Base-by-base conservation (phyloP, 306 rosid genomes). In the Gastrolobium villosum region DNA sequence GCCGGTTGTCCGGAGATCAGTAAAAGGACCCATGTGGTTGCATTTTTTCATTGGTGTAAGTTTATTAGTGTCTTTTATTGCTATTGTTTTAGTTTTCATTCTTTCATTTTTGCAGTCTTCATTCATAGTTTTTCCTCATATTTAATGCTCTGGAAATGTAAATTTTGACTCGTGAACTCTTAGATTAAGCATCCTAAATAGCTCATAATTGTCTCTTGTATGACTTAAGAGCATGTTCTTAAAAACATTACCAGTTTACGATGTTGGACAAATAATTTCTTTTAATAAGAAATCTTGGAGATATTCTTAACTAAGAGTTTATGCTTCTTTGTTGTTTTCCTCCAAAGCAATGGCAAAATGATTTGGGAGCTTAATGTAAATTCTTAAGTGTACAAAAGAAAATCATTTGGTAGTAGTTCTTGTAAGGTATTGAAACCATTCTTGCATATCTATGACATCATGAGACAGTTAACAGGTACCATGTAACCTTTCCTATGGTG, bases 21-120 rank as follows among this genome's bases (percentile, higher is more conserved):
- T 89, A 37, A 92, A 86, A 83, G 97, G 97, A 50, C 91, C 97
- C 2, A 92, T 90, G 91, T 92, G 97, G 94, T 74, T 92, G 84
- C 97, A 92, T 85, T 92, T 89, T 87, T 85, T 92, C 60, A 66
- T 90, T 66, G 94, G 97, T 36, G 94, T 90, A 92, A 88, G 94
- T 64, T 81, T 31, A 55, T 60, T 45, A 6, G 3, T 82, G 34
- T 48, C 71, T 65, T 50, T 32, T 31, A 40, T 69, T 26, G 0
- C 66, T 1, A 3, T 37, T 32, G 37, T 7, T 32, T 7, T 26
- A 26, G 52, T 13, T 26, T 76, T 54, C 37, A 2, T 59, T 13
- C 32, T 1, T 31, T 10, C 4, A 1, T 2, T 74, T 43, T 45
- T n/a, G 8, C 37, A 39, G 44, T 40, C 34, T 28, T 46, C 4